Evolutionary conservation across 2,329 filamentous ascomycete genomes (phyloP).

Genomic region (Aspergillus neotritici): DNA sequence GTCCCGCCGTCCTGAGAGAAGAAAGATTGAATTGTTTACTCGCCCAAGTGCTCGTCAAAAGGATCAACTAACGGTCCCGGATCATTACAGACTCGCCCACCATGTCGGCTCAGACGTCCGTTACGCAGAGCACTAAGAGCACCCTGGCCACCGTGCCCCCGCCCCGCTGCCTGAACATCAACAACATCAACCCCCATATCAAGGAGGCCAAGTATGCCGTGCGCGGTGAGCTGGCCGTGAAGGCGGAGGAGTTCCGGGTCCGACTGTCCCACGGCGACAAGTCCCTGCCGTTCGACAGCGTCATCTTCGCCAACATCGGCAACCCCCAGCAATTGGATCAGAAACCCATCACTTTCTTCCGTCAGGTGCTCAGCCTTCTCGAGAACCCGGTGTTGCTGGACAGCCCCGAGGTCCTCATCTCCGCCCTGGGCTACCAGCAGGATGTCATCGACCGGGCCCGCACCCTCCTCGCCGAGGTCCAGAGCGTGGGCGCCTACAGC

Average conservation of each 20-base stretch:
- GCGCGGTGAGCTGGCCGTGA: slow-evolving; percentile 88
- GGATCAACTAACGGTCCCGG: slow-evolving; percentile 7
- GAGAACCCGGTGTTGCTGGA: slow-evolving; percentile 85
- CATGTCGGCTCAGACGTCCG: slow-evolving; percentile 23
- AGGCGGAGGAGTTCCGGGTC: slow-evolving; percentile 84
- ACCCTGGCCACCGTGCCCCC: slow-evolving; percentile 42
- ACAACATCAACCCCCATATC: slow-evolving; percentile 91
- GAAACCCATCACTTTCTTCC: slow-evolving; percentile 98
- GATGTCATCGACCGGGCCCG: slow-evolving; percentile 83
- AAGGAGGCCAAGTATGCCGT: slow-evolving; percentile 91
- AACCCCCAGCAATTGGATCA: slow-evolving; percentile 99
- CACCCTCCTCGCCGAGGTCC: slow-evolving; percentile 73
- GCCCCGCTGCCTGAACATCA: slow-evolving; percentile 56
- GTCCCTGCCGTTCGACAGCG: slow-evolving; percentile 74
- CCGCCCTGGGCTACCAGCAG: slow-evolving; percentile 74
- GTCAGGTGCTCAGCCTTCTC: slow-evolving; percentile 86
- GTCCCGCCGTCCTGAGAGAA: no score
- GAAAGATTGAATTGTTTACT: not conserved
- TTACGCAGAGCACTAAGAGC: slow-evolving; percentile 27
- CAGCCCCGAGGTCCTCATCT: slow-evolving; percentile 71
- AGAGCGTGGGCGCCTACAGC: slow-evolving; percentile 93
- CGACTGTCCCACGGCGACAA: slow-evolving; percentile 52
- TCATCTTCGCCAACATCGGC: slow-evolving; percentile 97
- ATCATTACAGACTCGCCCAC: slow-evolving; percentile 18
- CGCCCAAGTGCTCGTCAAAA: slow-evolving; percentile 1